Percentiles rank a stretch among this genome's conserved stretches.
Evolutionary conservation across 2,329 filamentous ascomycete genomes (phyloP).

Genomic region (Nemania bipapillata): DNA sequence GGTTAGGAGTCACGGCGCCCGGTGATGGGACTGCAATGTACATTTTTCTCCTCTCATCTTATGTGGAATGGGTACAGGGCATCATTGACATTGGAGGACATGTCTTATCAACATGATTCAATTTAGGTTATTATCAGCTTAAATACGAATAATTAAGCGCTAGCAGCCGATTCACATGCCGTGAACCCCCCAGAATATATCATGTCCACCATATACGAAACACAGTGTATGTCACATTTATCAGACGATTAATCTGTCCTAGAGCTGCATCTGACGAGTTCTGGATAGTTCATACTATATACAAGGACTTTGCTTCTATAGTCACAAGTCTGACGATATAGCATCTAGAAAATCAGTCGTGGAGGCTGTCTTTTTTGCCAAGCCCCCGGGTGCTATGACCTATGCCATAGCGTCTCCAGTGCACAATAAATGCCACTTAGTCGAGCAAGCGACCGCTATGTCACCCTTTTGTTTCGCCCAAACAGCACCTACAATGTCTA

Average conservation of each 20-base stretch:
- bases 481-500: constrained; percentile 19
- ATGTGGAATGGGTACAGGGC: background rate
- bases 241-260: background rate
- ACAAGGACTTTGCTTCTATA: background rate
- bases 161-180: background rate
- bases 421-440: background rate
- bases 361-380: background rate
- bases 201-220: background rate
- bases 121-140: background rate
- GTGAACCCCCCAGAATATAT: background rate
- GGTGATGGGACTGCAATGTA: background rate
- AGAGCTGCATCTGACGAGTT: background rate
- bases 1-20: background rate
- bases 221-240: background rate
- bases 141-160: constrained; percentile 2
- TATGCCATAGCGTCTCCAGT: background rate
- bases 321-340: background rate
- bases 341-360: background rate
- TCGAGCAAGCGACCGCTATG: background rate
- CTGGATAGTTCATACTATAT: background rate
- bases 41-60: constrained; percentile 9
- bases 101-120: background rate
- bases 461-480: background rate
- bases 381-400: background rate
- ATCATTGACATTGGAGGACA: background rate